These are phyloP conservation scores for Plasmodium gaboni DNA, from an alignment of 169 alveolate species.

Conservation along the genomic window DNA sequence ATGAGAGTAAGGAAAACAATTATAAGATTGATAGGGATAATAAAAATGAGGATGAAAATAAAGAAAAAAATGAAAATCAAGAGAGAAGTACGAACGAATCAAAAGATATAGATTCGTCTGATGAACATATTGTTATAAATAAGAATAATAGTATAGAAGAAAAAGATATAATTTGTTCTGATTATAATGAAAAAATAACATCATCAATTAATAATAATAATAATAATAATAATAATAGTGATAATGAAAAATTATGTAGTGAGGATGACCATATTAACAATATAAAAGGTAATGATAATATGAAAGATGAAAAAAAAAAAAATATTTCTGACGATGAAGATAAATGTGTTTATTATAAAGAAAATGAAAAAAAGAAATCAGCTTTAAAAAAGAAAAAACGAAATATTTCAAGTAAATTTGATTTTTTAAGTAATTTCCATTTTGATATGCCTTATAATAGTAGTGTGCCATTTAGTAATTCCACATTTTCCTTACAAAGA, in stretches of 20 bases:
- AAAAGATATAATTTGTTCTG: neutral
- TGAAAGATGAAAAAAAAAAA: neutral
- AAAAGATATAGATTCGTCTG: too few relatives aligned
- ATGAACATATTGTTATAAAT: too few relatives aligned
- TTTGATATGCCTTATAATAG: constrained; percentile 32
- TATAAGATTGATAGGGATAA: constrained; percentile 1
- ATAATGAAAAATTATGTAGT: neutral
- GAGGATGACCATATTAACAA: neutral
- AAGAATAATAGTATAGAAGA: neutral
- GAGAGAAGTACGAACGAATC: neutral
- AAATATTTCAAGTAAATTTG: constrained; percentile 20
- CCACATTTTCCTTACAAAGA: constrained; percentile 66
- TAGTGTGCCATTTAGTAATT: constrained; percentile 43
- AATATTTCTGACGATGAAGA: neutral
- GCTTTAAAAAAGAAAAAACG: constrained; percentile 32
- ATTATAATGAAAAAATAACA: neutral
- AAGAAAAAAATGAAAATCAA: too few relatives aligned
- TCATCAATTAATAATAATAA: neutral
- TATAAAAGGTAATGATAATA: neutral
- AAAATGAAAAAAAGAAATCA: constrained; percentile 8
- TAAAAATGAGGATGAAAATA: constrained; percentile 1
- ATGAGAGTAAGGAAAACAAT: constrained; percentile 1
- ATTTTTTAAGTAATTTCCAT: constrained; percentile 23
- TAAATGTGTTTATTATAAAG: constrained; percentile 15
- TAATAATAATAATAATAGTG: neutral